Evolutionary conservation across 139 green algal genomes (phyloP).

Genomic region (Microglena sp.): DNA sequence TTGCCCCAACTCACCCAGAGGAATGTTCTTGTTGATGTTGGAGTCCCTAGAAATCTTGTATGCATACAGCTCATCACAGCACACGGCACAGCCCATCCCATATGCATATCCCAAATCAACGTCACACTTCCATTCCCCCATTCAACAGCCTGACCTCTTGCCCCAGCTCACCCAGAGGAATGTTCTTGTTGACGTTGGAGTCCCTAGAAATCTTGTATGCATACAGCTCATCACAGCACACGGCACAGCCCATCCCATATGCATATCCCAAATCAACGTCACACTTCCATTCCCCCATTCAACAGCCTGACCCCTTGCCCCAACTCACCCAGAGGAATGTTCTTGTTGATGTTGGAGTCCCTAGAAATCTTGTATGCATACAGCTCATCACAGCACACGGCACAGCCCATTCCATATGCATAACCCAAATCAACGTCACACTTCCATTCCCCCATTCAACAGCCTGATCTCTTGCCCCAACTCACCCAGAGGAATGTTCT

Average conservation of each 20-base stretch:
- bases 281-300: no score
- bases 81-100: no score
- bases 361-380: slow-evolving; percentile 41
- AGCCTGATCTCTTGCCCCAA: no score
- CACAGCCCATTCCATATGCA: no score
- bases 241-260: no score
- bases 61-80: slow-evolving; percentile 40
- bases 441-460: no score
- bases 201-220: slow-evolving; percentile 39
- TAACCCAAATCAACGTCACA: no score
- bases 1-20: slow-evolving; percentile 56
- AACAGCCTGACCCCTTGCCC: no score
- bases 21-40: slow-evolving; percentile 76
- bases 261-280: no score
- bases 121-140: no score
- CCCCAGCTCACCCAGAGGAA: slow-evolving; percentile 60
- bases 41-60: slow-evolving; percentile 37
- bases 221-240: slow-evolving; percentile 40
- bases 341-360: slow-evolving; percentile 67
- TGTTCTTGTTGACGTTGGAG: slow-evolving; percentile 72
- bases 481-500: slow-evolving; percentile 62
- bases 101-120: no score
- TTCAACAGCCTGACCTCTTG: no score
- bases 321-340: slow-evolving; percentile 61
- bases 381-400: slow-evolving; percentile 38